Percentiles rank a stretch among this genome's conserved stretches.
phyloP scores from a whole-genome alignment of 768 basidiomycete genomes.

The Lactarius pseudohatsudake region DNA sequence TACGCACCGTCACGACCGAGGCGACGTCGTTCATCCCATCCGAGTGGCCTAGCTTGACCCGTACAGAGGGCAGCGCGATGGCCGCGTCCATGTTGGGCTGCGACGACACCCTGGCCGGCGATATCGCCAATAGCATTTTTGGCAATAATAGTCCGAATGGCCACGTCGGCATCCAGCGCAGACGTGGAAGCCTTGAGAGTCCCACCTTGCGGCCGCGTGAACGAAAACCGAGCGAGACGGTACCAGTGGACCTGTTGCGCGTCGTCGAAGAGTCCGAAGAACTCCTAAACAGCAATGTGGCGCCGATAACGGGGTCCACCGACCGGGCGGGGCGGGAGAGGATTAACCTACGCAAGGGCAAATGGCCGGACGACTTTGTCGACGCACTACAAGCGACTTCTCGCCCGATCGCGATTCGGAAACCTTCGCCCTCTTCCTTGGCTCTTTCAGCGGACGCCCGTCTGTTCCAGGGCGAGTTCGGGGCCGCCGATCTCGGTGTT shows the following conservation, averaged over 20 bases:
- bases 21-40: constrained; percentile 57
- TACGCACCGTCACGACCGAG: constrained; percentile 81
- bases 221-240: constrained; percentile 62
- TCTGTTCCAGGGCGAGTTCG: neutral
- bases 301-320: constrained; percentile 24
- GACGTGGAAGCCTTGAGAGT: constrained; percentile 30
- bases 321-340: constrained; percentile 39
- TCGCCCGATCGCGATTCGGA: constrained; percentile 23
- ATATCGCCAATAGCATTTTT: constrained; percentile 24
- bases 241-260: constrained; percentile 58
- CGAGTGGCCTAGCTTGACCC: constrained; percentile 63
- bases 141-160: constrained; percentile 12
- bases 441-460: neutral
- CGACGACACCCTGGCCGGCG: constrained; percentile 42
- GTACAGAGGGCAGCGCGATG: constrained; percentile 61
- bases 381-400: constrained; percentile 48
- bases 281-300: constrained; percentile 30
- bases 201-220: constrained; percentile 43
- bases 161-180: constrained; percentile 6
- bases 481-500: constrained; percentile 1
- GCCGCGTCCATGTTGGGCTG: constrained; percentile 45
- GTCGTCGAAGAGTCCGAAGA: constrained; percentile 70
- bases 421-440: constrained; percentile 11
- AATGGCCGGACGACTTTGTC: constrained; percentile 82
- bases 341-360: constrained; percentile 70